Evolutionary conservation across 768 basidiomycete species (phyloP).

Genomic region (Calocera viscosa): DNA sequence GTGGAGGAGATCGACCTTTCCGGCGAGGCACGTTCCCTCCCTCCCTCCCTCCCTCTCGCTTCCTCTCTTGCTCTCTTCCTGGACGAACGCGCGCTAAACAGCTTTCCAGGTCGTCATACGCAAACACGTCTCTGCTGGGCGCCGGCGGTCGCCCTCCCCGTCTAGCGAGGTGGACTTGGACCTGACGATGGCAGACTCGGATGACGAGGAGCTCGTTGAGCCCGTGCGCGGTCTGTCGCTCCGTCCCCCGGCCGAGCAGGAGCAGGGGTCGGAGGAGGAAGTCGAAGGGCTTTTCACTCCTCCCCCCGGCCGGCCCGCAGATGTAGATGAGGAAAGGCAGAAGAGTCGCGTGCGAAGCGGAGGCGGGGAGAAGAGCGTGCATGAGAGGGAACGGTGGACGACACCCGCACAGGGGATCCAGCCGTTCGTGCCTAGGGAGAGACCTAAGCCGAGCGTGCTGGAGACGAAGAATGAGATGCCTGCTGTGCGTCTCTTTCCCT

Average conservation of each 20-base stretch:
- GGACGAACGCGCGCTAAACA: background rate
- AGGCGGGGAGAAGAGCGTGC: too few species aligned
- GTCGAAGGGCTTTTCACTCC: background rate
- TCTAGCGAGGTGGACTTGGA: background rate
- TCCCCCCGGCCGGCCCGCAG: background rate
- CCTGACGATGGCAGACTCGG: background rate
- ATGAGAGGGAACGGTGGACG: too few species aligned
- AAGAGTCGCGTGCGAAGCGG: background rate
- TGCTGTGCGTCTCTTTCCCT: too few species aligned
- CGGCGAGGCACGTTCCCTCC: background rate
- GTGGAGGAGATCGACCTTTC: slow-evolving; percentile 1
- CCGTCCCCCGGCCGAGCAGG: background rate
- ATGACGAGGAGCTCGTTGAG: background rate
- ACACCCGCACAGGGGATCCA: too few species aligned
- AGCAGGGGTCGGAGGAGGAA: background rate
- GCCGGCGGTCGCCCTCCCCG: background rate
- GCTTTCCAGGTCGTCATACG: background rate
- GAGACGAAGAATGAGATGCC: too few species aligned
- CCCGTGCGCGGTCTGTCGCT: background rate
- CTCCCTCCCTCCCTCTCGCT: background rate
- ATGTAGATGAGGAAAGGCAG: background rate
- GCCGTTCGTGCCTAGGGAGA: too few species aligned
- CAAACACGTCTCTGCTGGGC: background rate
- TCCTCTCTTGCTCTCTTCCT: background rate
- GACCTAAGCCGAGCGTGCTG: too few species aligned